Evolutionary conservation across 306 rosid species (phyloP), one percentile per base, ranked within the genome.

Genomic region (Prunus fruticosa): DNA sequence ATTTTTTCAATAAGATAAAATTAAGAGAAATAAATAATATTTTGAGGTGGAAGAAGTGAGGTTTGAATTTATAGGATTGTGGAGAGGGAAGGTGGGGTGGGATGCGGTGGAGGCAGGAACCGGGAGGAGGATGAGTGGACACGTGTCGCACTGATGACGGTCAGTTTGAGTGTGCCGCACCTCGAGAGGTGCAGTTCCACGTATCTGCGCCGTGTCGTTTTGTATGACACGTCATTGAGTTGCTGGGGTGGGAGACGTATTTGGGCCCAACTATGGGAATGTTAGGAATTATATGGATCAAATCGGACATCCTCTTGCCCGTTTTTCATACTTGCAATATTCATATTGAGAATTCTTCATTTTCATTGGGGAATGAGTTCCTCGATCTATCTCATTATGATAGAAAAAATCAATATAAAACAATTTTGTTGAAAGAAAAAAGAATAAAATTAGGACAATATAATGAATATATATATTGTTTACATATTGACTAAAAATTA

Each of bases 1-100:
- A 93, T 91, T 69, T 15, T 52, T 12, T 6, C 27, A 11, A 49
- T 0, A 30, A 32, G 19, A 71, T 18, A 9, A 53, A 18, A 19
- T 3, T 13, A 0, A 27, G 18, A 61, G 4, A 64, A 45, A 60
- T 23, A 25, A 60, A 2, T 5, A 23, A 23, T 27, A 6, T 6
- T 14, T 5, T 20, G 9, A 56, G 11, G 9, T 6, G 6, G 27
- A 8, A n/a, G 53, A 20, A 8, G 1, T 10, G 50, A 20, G 62
- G 8, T 67, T 23, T 76, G 14, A 6, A 30, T 46, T 6, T 38
- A 57, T 38, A 41, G 22, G 47, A 15, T 14, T 20, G 53, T 13
- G 18, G 14, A 1, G 53, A 14, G 6, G 6, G 0, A 3, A 5
- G 19, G 18, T 0, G 28, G 51, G 11, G 46, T 16, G 8, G 57